Percentiles rank a stretch among this genome's conserved stretches.
Conservation (phyloP, 1,139 yeast genomes). For the Candida sp. region DNA sequence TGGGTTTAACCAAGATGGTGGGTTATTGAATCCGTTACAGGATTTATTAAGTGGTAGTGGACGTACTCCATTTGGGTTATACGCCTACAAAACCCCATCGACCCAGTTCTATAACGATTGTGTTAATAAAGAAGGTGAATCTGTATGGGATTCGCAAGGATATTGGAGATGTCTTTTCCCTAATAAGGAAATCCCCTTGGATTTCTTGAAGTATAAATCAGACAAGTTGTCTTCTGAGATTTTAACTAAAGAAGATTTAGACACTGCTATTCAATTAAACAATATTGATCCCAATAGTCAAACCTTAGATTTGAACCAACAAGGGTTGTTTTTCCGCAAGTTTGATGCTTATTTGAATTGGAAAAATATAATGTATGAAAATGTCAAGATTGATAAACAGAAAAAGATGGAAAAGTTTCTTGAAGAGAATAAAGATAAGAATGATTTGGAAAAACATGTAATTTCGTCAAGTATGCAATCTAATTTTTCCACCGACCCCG, state of each 20-base stretch:
- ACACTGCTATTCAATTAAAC: slow-evolving; percentile 16
- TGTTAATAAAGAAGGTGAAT: slow-evolving; percentile 56
- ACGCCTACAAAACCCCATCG: slow-evolving; percentile 63
- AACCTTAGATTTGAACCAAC: slow-evolving; percentile 33
- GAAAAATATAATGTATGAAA: slow-evolving; percentile 53
- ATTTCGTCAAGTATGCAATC: slow-evolving; percentile 51
- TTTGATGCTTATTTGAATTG: slow-evolving; percentile 66
- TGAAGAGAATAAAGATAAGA: slow-evolving; percentile 4
- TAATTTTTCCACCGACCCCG: slow-evolving; percentile 42
- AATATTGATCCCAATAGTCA: slow-evolving; percentile 12
- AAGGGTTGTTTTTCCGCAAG: slow-evolving; percentile 51
- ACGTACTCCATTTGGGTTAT: slow-evolving; percentile 43
- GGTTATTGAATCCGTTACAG: slow-evolving; percentile 8
- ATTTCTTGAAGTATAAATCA: slow-evolving; percentile 26
- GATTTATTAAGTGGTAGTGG: slow-evolving; percentile 12
- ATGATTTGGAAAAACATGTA: slow-evolving; percentile 25
- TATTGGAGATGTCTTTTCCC: slow-evolving; percentile 91
- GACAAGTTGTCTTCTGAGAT: slow-evolving; percentile 23
- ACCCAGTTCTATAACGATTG: slow-evolving; percentile 61
- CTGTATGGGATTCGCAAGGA: slow-evolving; percentile 79
- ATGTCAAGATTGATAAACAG: slow-evolving; percentile 26
- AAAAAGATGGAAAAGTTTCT: slow-evolving; percentile 10
- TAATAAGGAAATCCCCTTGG: slow-evolving; percentile 39
- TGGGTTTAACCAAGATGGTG: slow-evolving; percentile 6
- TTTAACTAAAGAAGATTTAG: slow-evolving; percentile 51